Evolutionary conservation across 2,329 filamentous ascomycete genomes (phyloP), one percentile per base, ranked within the genome.

Genomic region (Phaeosphaeriaceae sp.): DNA sequence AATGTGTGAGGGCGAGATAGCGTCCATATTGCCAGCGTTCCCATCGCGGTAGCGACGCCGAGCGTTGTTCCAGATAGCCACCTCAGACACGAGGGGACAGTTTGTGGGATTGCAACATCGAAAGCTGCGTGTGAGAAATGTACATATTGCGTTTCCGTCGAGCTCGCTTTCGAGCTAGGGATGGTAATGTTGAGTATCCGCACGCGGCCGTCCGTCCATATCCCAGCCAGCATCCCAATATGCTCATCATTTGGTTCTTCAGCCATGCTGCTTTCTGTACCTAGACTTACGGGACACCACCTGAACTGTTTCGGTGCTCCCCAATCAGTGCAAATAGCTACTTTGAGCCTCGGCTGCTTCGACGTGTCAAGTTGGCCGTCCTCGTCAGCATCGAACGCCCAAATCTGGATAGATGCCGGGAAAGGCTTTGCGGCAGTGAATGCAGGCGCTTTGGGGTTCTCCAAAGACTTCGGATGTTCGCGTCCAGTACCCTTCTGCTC

Each of bases 141-240:
- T n/a, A 82, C 72, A 57, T 78, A 78, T 3, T 64, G 60, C 15
- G 71, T 59, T 15, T 59, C 31, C 1, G 45, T 25, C 2, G 44
- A 15, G 7, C 51, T 58, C 13, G 31, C 51, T 40, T 50, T 59
- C 54, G 25, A 42, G 31, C 55, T 64, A 27, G 54, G 65, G 47
- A 52, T 65, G 2, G 53, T 65, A n/a, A 88, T 68, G 64, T 86
- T 81, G 33, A 89, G 68, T 4, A 89, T 79, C 56, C 85, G 78
- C 4, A 86, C 73, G 48, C 72, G 78, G 5, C 87, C 87, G 68
- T 89, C 87, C n/a, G 79, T 81, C 78, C 84, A 88, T 1, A 88
- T 72, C 11, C 81, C 81, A 4, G 84, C 86, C 22, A 89, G 76
- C 7, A 88, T 73, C 0, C 85, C 86, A 36, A 88, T 71, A 48